These are phyloP conservation scores for Wickerhamiella brachini DNA, from an alignment of 805 yeast species.

Conservation along the genomic window DNA sequence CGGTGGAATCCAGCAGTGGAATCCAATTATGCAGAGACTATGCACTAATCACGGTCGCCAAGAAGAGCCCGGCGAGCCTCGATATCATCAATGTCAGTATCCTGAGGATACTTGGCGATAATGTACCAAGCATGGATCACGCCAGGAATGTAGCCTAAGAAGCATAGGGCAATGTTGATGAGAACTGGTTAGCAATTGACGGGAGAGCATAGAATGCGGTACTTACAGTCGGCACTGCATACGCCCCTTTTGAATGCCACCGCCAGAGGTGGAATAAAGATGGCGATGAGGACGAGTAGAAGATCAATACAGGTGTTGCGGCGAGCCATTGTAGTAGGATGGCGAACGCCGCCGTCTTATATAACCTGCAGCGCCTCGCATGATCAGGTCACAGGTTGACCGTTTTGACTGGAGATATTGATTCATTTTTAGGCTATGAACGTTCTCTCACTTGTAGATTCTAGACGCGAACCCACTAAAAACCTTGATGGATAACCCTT, in stretches of 20 bases:
- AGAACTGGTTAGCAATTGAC: conserved; percentile 18
- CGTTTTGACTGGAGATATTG: no score
- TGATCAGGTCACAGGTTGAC: no score
- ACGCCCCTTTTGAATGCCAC: conserved; percentile 62
- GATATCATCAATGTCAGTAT: neutral
- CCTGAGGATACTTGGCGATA: conserved; percentile 51
- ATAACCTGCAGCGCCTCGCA: neutral
- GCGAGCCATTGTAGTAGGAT: neutral
- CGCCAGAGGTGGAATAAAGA: conserved; percentile 67
- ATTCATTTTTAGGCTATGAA: no score
- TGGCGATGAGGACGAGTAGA: conserved; percentile 51
- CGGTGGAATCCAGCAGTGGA: no score
- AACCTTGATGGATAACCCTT: no score
- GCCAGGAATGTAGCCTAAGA: conserved; percentile 66
- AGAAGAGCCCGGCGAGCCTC: conserved; percentile 1
- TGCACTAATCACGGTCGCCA: neutral
- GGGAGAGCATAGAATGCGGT: neutral
- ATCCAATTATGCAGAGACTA: neutral
- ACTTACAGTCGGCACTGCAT: conserved; percentile 46
- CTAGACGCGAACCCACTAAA: no score
- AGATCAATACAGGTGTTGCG: conserved; percentile 37
- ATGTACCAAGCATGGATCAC: conserved; percentile 66
- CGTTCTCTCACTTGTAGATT: no score
- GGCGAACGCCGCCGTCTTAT: neutral
- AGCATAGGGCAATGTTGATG: conserved; percentile 57